phyloP scores from a whole-genome alignment of 2,329 filamentous ascomycete genomes.

The Aspergillus unguis region DNA sequence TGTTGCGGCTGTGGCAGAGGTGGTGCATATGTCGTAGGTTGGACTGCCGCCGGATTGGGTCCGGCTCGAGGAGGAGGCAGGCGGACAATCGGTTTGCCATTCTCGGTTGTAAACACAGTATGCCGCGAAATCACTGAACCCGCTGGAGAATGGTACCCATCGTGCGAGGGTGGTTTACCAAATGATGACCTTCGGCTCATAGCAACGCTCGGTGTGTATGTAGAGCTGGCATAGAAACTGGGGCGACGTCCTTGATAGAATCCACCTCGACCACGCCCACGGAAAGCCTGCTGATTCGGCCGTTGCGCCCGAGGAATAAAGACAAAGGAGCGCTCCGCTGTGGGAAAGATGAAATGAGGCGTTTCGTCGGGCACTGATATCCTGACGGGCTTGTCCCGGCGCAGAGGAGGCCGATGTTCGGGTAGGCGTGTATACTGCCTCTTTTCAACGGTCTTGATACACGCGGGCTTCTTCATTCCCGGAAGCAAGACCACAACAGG shows the following conservation, averaged over 20 bases:
- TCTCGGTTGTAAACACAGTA: slow-evolving; percentile 57
- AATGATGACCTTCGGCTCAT: slow-evolving; percentile 83
- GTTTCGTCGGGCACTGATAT: slow-evolving; percentile 79
- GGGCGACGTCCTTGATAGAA: slow-evolving; percentile 71
- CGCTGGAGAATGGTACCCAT: slow-evolving; percentile 74
- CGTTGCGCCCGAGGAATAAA: slow-evolving; percentile 93
- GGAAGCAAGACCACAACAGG: slow-evolving; percentile 79
- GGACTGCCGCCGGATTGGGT: slow-evolving; percentile 22
- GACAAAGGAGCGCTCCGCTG: slow-evolving; percentile 87
- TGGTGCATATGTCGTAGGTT: slow-evolving; percentile 16
- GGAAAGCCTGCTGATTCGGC: slow-evolving; percentile 80
- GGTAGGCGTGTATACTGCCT: slow-evolving; percentile 92
- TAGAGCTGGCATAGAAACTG: slow-evolving; percentile 67
- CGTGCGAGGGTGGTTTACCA: slow-evolving; percentile 64
- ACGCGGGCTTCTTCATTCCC: slow-evolving; percentile 66
- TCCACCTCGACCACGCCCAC: slow-evolving; percentile 64
- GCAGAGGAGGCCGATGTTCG: slow-evolving; percentile 87
- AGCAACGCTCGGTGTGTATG: slow-evolving; percentile 82
- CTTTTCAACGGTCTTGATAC: slow-evolving; percentile 72
- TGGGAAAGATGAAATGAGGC: slow-evolving; percentile 87
- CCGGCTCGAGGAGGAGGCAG: slow-evolving; percentile 59
- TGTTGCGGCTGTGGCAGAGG: slow-evolving; percentile 48
- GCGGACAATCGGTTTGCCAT: slow-evolving; percentile 70
- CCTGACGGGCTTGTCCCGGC: slow-evolving; percentile 92
- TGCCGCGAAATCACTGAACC: slow-evolving; percentile 72